These are phyloP conservation scores for Penicillium sp. DNA, from an alignment of 2,329 filamentous ascomycete genomes.

Conservation along the genomic window DNA sequence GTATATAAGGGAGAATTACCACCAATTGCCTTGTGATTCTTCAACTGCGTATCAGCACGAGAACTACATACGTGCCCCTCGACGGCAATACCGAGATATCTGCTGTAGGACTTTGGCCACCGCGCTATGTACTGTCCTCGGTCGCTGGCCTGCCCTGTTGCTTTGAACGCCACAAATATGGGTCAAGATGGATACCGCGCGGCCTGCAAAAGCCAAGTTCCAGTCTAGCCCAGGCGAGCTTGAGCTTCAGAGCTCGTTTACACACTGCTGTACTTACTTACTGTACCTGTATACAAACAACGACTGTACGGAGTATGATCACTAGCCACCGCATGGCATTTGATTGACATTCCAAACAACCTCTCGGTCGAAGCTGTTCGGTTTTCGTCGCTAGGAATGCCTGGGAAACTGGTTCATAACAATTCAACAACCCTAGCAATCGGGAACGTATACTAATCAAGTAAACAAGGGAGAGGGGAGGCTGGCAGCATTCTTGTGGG, in stretches of 20 bases:
- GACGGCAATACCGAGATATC: neutral
- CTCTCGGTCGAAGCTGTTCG: slow-evolving; percentile 6
- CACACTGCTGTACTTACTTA: neutral
- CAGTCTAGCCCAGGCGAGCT: neutral
- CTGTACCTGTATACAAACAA: too few relatives aligned
- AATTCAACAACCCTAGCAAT: neutral
- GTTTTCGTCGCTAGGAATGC: slow-evolving; percentile 22
- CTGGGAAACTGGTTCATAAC: slow-evolving; percentile 9
- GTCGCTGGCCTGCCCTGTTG: neutral
- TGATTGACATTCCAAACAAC: slow-evolving; percentile 22
- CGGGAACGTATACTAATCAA: slow-evolving; percentile 15
- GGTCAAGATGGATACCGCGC: slow-evolving; percentile 21
- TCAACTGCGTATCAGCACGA: neutral
- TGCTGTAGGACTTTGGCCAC: neutral
- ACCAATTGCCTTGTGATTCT: neutral
- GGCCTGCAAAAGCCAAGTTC: slow-evolving; percentile 10
- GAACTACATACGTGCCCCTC: too few relatives aligned
- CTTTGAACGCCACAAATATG: slow-evolving; percentile 22
- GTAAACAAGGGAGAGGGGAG: slow-evolving; percentile 7
- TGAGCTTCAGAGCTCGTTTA: neutral
- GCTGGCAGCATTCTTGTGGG: slow-evolving; percentile 22
- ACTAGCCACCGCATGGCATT: slow-evolving; percentile 15
- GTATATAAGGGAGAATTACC: neutral
- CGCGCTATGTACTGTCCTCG: neutral
- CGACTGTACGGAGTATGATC: too few relatives aligned